Evolutionary conservation across 768 basidiomycete species (phyloP).

Genomic region (Calocybe indica): DNA sequence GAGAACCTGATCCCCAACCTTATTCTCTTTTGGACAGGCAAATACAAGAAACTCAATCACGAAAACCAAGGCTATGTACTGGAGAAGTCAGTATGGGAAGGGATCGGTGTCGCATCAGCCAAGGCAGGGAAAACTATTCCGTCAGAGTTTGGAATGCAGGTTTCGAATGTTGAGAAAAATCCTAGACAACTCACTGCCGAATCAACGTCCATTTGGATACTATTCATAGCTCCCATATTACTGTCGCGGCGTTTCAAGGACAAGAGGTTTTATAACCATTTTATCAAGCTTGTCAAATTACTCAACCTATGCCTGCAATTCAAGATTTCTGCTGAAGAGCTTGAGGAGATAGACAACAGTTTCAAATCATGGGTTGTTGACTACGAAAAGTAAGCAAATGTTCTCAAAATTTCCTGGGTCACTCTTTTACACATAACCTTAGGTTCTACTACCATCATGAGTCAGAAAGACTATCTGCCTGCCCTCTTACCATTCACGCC

Average conservation of each 20-base stretch:
- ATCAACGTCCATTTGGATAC: slow-evolving; percentile 31
- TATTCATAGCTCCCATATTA: slow-evolving; percentile 31
- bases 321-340: slow-evolving; percentile 13
- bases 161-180: slow-evolving; percentile 6
- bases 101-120: slow-evolving; percentile 25
- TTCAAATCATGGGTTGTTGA: background rate
- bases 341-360: background rate
- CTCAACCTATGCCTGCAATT: slow-evolving; percentile 30
- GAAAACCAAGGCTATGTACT: slow-evolving; percentile 24
- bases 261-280: slow-evolving; percentile 34
- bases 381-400: slow-evolving; percentile 4
- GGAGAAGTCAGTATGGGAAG: slow-evolving; percentile 28
- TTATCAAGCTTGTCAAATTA: slow-evolving; percentile 30
- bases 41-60: slow-evolving; percentile 32
- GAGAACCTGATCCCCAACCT: slow-evolving; percentile 39
- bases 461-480: background rate
- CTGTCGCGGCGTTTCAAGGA: slow-evolving; percentile 24
- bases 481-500: slow-evolving; percentile 24
- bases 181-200: slow-evolving; percentile 24
- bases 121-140: slow-evolving; percentile 31
- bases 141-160: slow-evolving; percentile 22
- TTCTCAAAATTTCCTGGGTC: too few species aligned
- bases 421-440: too few species aligned
- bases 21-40: slow-evolving; percentile 31
- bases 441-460: background rate